A percentile compares a stretch with the other conserved stretches of the same genome.
Evolutionary conservation across 208 protist species (phyloP).

Genomic region (Trypanosoma cruzi): DNA sequence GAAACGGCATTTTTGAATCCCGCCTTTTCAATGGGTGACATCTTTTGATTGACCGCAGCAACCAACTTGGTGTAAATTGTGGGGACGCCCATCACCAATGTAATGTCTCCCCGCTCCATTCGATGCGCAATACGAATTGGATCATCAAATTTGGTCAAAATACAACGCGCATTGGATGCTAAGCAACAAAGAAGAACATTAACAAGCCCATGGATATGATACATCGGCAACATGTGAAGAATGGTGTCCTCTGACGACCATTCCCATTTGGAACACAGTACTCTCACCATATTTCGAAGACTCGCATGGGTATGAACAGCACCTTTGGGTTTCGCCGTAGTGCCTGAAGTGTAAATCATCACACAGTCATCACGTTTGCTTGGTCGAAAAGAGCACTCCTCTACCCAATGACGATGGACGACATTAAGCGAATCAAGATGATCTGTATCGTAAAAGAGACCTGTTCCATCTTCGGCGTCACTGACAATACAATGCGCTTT

Average conservation of each 20-base stretch:
- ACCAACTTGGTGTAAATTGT: slow-evolving; percentile 96
- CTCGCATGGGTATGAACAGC: slow-evolving; percentile 92
- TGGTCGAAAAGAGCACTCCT: slow-evolving; percentile 37
- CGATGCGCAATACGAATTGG: slow-evolving; percentile 60
- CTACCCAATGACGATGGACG: slow-evolving; percentile 68
- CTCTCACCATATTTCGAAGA: slow-evolving; percentile 75
- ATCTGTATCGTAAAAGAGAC: slow-evolving; percentile 65
- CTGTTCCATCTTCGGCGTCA: slow-evolving; percentile 28
- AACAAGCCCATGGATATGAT: slow-evolving; percentile 97
- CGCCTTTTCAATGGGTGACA: slow-evolving; percentile 44
- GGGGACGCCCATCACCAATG: slow-evolving; percentile 98
- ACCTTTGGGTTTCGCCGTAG: slow-evolving; percentile 94
- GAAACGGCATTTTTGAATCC: slow-evolving; percentile 50
- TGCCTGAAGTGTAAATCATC: slow-evolving; percentile 96
- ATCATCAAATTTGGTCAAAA: slow-evolving; percentile 81
- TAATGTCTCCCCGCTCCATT: slow-evolving; percentile 69
- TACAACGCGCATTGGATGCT: slow-evolving; percentile 76
- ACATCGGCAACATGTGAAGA: slow-evolving; percentile 94
- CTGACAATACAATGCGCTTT: slow-evolving; percentile 9
- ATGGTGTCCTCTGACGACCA: slow-evolving; percentile 91
- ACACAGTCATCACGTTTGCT: slow-evolving; percentile 73
- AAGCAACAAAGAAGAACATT: slow-evolving; percentile 92
- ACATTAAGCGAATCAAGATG: slow-evolving; percentile 56
- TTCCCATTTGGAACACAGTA: slow-evolving; percentile 89
- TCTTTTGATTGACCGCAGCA: slow-evolving; percentile 40